Evolutionary conservation across 1,284 basidiomycete genomes (phyloP).

Genomic region (Apiotrichum domesticum): DNA sequence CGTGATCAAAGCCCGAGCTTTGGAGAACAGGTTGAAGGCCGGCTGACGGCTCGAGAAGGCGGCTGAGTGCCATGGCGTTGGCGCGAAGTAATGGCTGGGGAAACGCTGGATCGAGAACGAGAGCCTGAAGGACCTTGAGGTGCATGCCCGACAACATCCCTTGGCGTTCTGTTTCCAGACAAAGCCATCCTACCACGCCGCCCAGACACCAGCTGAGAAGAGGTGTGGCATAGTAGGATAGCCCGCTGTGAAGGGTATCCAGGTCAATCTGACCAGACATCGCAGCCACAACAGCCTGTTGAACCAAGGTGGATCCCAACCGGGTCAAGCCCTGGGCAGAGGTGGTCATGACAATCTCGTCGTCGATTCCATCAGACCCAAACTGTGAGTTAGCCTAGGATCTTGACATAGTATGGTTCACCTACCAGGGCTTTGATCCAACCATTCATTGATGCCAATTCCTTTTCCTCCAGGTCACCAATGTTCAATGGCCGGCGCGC

Average conservation of each 20-base stretch:
- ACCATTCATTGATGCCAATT: constrained; percentile 37
- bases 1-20: constrained; percentile 33
- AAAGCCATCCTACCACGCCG: constrained; percentile 48
- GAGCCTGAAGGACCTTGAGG: constrained; percentile 40
- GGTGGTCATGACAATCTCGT: constrained; percentile 47
- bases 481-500: constrained; percentile 35
- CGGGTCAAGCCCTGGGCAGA: constrained; percentile 47
- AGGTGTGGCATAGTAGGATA: constrained; percentile 53
- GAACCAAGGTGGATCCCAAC: constrained; percentile 49
- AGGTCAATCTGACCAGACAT: constrained; percentile 49
- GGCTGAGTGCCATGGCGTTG: constrained; percentile 21
- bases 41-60: constrained; percentile 25
- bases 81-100: constrained; percentile 34
- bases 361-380: constrained; percentile 46
- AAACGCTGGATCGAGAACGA: constrained; percentile 35
- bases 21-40: constrained; percentile 34
- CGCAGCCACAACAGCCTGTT: constrained; percentile 49
- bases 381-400: constrained; percentile 26
- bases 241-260: constrained; percentile 50
- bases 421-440: constrained; percentile 45
- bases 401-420: not conserved
- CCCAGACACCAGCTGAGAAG: constrained; percentile 52
- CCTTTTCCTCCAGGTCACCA: constrained; percentile 31
- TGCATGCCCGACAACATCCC: constrained; percentile 39
- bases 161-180: constrained; percentile 38